Evolutionary conservation across 2,329 filamentous ascomycete genomes (phyloP).

Genomic region (Laburnicola sp.): DNA sequence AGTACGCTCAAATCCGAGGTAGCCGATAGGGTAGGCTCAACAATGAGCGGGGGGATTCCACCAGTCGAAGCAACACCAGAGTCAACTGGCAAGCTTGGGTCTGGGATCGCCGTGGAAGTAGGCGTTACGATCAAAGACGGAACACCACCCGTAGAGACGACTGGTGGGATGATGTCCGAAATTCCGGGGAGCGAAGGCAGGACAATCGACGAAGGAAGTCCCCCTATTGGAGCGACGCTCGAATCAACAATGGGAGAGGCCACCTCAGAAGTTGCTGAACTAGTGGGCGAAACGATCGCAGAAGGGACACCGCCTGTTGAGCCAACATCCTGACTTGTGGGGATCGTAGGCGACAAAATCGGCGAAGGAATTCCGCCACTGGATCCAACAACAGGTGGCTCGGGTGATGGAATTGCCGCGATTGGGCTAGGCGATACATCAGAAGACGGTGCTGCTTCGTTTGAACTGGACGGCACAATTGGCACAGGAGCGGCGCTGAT

Average conservation of each 20-base stretch:
- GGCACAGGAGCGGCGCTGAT: not conserved
- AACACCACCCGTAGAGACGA: not conserved
- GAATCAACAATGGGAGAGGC: not conserved
- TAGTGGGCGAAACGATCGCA: slow-evolving; percentile 1
- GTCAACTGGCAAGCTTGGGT: not conserved
- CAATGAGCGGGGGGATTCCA: slow-evolving; percentile 1
- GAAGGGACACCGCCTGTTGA: not conserved
- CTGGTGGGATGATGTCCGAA: too few relatives aligned
- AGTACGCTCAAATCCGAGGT: not conserved
- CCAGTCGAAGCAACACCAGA: slow-evolving; percentile 5
- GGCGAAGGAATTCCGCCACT: not conserved
- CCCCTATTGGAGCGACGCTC: slow-evolving; percentile 3
- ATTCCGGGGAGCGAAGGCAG: too few relatives aligned
- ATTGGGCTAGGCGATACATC: not conserved
- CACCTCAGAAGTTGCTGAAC: not conserved
- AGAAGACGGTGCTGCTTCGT: not conserved
- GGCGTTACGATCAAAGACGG: slow-evolving; percentile 8
- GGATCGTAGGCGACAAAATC: too few relatives aligned
- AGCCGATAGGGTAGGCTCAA: not conserved
- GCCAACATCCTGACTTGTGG: not conserved
- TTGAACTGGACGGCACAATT: not conserved
- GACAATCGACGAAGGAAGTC: not conserved
- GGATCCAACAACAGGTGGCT: not conserved
- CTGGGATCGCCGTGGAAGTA: not conserved
- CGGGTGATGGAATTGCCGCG: not conserved